phyloP scores from a whole-genome alignment of 2,329 filamentous ascomycete genomes.

The Conoideocrella luteorostrata region DNA sequence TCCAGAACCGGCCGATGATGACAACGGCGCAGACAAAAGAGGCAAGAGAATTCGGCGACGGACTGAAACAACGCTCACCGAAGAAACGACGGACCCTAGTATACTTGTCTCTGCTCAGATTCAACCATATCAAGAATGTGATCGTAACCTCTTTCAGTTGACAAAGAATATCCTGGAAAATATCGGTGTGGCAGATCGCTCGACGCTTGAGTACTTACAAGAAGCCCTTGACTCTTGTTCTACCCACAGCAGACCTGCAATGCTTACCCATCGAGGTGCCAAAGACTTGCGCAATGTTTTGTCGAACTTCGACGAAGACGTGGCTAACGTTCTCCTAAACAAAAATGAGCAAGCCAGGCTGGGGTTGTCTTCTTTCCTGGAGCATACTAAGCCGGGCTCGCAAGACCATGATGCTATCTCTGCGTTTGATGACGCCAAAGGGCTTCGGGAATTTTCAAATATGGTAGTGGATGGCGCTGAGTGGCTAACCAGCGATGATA shows the following conservation, averaged over 20 bases:
- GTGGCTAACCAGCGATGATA: constrained; percentile 50
- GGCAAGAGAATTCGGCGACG: constrained; percentile 58
- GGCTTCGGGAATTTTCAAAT: constrained; percentile 45
- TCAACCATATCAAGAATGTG: constrained; percentile 49
- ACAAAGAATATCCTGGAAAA: constrained; percentile 50
- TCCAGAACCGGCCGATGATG: constrained; percentile 49
- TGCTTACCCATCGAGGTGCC: constrained; percentile 39
- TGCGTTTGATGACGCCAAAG: constrained; percentile 45
- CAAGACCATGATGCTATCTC: constrained; percentile 42
- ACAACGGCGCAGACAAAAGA: constrained; percentile 51
- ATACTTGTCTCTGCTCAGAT: constrained; percentile 48
- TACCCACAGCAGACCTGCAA: constrained; percentile 43
- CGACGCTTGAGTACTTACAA: constrained; percentile 36
- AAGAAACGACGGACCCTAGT: constrained; percentile 47
- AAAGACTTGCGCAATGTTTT: constrained; percentile 44
- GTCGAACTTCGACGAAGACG: constrained; percentile 46
- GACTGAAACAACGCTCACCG: constrained; percentile 43
- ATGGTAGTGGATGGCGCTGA: constrained; percentile 34
- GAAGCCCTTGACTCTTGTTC: constrained; percentile 48
- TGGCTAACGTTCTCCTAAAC: constrained; percentile 44
- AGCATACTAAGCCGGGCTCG: constrained; percentile 53
- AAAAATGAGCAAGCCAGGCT: constrained; percentile 47
- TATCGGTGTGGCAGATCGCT: constrained; percentile 45
- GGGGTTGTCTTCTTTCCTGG: constrained; percentile 55
- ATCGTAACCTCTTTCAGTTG: constrained; percentile 49